Evolutionary conservation across 2,329 filamentous ascomycete species (phyloP), one percentile per base, ranked within the genome.

Genomic region (Zarea fungicola): DNA sequence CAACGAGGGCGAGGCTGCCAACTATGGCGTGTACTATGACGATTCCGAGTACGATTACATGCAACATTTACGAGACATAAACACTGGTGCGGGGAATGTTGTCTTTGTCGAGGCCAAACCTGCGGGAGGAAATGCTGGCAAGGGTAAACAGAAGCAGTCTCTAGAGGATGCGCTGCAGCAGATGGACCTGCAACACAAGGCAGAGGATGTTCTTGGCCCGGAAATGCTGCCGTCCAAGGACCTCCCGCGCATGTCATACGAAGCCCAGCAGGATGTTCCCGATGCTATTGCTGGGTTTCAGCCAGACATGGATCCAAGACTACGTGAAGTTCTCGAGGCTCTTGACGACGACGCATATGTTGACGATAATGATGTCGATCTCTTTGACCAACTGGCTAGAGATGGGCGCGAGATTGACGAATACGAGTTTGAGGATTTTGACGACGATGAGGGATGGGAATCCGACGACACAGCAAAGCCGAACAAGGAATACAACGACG

Each of bases 11-110:
- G 91, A 99, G 71, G 93, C 95, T 8, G 93, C 95, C 57, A 88
- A 87, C 65, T 83, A 96, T 68, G 93, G 93, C 55, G 81, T 99
- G 55, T 99, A 87, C 75, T 99, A 79, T 67, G 95, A 99, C 68
- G 93, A 99, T 69, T 86, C 88, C 55, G 81, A 89, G 62, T 99
- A 99, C 70, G 93, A 99, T 69, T 99, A 99, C 72, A 99, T 99
- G 93, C 93, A 99, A 68, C 93, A 99, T 69, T 74, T 99, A 77
- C 86, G 90, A 48, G 93, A 97, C 59, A 72, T 99, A n/a, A 84
- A 84, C 50, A 68, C 74, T 36, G 89, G 79, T 6, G 81, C 81
- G 4, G 87, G 87, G 25, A 85, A 90, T 48, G 81, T 85, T 25
- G 83, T 91, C 41, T 97, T 95, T 62, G 78, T 99, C 32, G 90